Base-by-base conservation (phyloP, 345 rosid species). In the Clarkia xantiana region DNA sequence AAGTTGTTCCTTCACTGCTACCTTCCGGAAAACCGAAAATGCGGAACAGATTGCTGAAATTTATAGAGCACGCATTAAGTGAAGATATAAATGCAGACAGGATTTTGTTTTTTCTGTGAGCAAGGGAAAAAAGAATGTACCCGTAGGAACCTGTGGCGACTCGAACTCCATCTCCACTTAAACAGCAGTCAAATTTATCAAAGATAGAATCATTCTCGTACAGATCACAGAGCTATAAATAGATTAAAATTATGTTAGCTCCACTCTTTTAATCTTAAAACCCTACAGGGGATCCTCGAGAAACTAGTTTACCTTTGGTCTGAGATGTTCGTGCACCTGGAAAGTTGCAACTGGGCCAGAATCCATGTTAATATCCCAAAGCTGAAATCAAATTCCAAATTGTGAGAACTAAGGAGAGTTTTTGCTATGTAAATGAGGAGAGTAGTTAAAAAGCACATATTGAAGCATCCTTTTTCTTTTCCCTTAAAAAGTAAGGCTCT, bases 341-440 rank as follows among this genome's bases (percentile, higher is more conserved):
- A 82, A 82, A 17, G 86, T 80, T 63, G 88, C 71, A 64, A 90
- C 91, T 22, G 82, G 82, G 48, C 82, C 79, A 15, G 82, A 73
- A 61, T 77, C 82, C 82, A 77, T 77, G 66, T 85, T 89, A 61
- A 90, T 79, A 70, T 90, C 97, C 97, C 97, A 90, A 54, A 90
- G 67, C 82, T 77, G 65, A 52, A 43, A 58, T 41, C 53, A 11
- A 43, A 44, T 9, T 17, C 20, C 11, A 42, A 53, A 14, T 11
- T 53, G 36, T 7, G 19, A 53, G n/a, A n/a, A n/a, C n/a, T n/a
- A n/a, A n/a, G 2, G 9, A 7, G 9, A 29, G 5, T 29, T 10
- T 29, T 29, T 29, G 36, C 8, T 29, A 29, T 29, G 9, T 29
- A 29, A 29, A 29, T 23, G 12, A 13, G 57, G 44, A 53, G 45